phyloP scores from a whole-genome alignment of 108 stramenopile genomes.

The Epithemia pelagica region DNA sequence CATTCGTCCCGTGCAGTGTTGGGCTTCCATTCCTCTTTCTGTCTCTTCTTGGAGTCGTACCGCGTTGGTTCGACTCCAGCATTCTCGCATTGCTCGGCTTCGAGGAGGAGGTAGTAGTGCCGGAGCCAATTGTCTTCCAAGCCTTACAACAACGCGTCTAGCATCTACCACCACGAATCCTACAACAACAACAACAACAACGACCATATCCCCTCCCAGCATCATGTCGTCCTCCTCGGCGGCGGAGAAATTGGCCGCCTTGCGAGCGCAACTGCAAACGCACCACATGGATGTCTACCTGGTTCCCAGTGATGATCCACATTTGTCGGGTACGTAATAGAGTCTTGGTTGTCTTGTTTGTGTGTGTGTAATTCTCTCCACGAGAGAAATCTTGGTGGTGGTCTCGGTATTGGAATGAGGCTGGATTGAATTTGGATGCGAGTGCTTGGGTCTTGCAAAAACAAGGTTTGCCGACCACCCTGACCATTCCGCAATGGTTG shows the following conservation, averaged over 20 bases:
- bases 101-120: too few relatives aligned
- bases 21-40: too few relatives aligned
- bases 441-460: constrained; percentile 81
- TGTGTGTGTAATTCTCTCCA: background rate
- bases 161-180: background rate
- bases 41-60: too few relatives aligned
- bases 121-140: too few relatives aligned
- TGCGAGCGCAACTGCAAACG: constrained; percentile 58
- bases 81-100: too few relatives aligned
- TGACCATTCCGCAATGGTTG: constrained; percentile 56
- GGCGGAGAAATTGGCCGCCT: constrained; percentile 32
- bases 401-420: constrained; percentile 94
- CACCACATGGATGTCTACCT: constrained; percentile 64
- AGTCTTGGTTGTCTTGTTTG: background rate
- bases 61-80: too few relatives aligned
- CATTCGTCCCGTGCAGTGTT: too few relatives aligned
- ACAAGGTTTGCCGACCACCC: constrained; percentile 59
- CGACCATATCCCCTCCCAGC: background rate
- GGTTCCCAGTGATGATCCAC: constrained; percentile 84
- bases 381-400: constrained; percentile 85
- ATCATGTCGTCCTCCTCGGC: background rate
- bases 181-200: background rate
- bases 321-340: constrained; percentile 54
- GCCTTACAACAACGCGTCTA: background rate
- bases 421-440: constrained; percentile 60